Percentiles rank a stretch among this genome's conserved stretches.
phyloP scores from a whole-genome alignment of 73 alveolate species.

The Paramecium tetraurelia region DNA sequence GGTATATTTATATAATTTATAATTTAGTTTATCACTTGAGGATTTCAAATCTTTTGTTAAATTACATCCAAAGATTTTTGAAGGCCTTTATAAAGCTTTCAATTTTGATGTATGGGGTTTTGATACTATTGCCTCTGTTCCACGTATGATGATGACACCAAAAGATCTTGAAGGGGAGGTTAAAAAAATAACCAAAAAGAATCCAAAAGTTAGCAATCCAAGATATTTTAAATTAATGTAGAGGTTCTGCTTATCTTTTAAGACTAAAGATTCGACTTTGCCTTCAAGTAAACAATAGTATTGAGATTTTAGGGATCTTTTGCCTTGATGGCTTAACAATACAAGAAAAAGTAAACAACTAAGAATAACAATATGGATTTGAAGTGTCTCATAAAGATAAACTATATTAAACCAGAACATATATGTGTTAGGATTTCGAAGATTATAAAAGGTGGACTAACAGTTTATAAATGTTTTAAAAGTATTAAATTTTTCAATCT shows the following conservation, averaged over 20 bases:
- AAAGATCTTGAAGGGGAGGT: conserved; percentile 26
- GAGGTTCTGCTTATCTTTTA: conserved; percentile 14
- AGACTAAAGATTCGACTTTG: background rate
- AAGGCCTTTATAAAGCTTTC: conserved; percentile 32
- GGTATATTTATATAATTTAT: background rate
- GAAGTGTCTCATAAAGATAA: conserved; percentile 42
- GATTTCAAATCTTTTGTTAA: conserved; percentile 4
- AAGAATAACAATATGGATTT: conserved; percentile 23
- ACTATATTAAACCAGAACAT: background rate
- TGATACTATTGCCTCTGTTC: background rate
- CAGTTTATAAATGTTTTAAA: conserved; percentile 25
- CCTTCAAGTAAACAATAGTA: background rate
- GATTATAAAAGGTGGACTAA: conserved; percentile 40
- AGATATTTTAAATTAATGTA: conserved; percentile 21
- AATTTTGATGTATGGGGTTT: conserved; percentile 43
- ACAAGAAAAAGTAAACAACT: background rate
- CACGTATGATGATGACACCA: background rate
- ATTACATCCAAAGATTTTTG: conserved; percentile 25
- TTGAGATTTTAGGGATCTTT: background rate
- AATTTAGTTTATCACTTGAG: background rate
- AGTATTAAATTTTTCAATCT: background rate
- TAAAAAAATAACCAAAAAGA: background rate
- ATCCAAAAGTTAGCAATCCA: background rate
- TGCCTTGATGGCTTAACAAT: conserved; percentile 35
- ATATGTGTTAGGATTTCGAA: background rate